Conservation (phyloP, 140 eudicot genomes). For the Senecio squalidus region DNA sequence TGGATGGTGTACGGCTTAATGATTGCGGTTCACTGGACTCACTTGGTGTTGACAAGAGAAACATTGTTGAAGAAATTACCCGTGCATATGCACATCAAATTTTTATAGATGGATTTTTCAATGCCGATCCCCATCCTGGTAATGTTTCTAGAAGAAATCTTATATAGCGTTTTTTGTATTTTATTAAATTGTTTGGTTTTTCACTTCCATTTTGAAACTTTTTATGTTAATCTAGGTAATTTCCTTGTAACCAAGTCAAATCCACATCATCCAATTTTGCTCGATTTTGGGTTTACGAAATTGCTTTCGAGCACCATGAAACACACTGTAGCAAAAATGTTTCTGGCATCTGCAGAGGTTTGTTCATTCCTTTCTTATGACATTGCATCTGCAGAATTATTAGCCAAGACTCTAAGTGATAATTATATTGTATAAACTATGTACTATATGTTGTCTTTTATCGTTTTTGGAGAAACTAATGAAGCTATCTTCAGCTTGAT, state of each 20-base stretch:
- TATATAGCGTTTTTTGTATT: background rate
- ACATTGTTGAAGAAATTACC: constrained; percentile 89
- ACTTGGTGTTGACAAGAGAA: constrained; percentile 68
- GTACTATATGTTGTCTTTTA: constrained; percentile 8
- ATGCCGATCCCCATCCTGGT: constrained; percentile 98
- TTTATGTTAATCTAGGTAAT: constrained; percentile 46
- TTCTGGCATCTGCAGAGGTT: constrained; percentile 94
- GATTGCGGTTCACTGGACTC: constrained; percentile 55
- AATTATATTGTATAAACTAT: background rate
- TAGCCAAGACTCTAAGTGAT: background rate
- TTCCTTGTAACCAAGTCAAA: constrained; percentile 85
- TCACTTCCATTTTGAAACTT: background rate
- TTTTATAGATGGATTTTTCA: constrained; percentile 82
- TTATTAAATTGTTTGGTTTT: background rate
- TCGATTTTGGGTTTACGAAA: constrained; percentile 95
- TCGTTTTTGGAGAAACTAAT: constrained; percentile 25
- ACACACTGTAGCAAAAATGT: constrained; percentile 93
- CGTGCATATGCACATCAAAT: constrained; percentile 97
- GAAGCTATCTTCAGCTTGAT: constrained; percentile 65
- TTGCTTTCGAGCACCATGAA: constrained; percentile 58
- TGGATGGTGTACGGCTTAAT: constrained; percentile 87
- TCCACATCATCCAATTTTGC: constrained; percentile 84
- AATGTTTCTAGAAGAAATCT: constrained; percentile 15
- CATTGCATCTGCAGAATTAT: background rate
- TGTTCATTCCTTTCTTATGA: constrained; percentile 21